Evolutionary conservation across 192 early-diverging fungal species (phyloP).

Genomic region (Coemansia sp.): DNA sequence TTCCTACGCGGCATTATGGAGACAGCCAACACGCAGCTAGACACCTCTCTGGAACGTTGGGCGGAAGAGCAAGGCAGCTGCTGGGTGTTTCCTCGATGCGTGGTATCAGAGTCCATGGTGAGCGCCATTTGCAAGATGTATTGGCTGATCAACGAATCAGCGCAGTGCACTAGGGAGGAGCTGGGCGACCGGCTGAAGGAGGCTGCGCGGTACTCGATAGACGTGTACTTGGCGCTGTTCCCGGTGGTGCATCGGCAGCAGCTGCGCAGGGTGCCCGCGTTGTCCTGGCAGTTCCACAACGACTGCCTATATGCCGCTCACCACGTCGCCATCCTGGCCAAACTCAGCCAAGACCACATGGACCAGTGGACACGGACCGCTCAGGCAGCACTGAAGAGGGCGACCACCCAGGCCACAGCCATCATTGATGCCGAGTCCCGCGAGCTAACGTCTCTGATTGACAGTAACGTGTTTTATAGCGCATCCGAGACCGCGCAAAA

Average conservation of each 20-base stretch:
- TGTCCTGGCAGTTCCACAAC: conserved; percentile 42
- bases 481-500: not conserved
- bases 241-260: conserved; percentile 23
- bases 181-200: conserved; percentile 12
- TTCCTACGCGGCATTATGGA: conserved; percentile 2
- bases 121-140: not conserved
- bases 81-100: conserved; percentile 9
- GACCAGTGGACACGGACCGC: conserved; percentile 12
- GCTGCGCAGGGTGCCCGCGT: conserved; percentile 25
- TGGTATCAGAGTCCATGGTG: not conserved
- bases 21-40: not conserved
- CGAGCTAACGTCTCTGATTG: conserved; percentile 13
- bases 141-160: conserved; percentile 1
- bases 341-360: not conserved
- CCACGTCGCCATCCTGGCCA: conserved; percentile 17
- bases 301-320: conserved; percentile 49
- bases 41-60: not conserved
- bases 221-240: conserved; percentile 22
- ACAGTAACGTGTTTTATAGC: conserved; percentile 2
- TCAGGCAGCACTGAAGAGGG: conserved; percentile 5
- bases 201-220: conserved; percentile 12
- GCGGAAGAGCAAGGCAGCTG: not conserved
- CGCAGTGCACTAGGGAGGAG: not conserved
- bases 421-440: conserved; percentile 10
- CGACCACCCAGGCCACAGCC: conserved; percentile 1